Percentiles rank a stretch among this genome's conserved stretches.
Conservation (phyloP, 2,329 filamentous ascomycete species). For the Colletotrichum abscissum region DNA sequence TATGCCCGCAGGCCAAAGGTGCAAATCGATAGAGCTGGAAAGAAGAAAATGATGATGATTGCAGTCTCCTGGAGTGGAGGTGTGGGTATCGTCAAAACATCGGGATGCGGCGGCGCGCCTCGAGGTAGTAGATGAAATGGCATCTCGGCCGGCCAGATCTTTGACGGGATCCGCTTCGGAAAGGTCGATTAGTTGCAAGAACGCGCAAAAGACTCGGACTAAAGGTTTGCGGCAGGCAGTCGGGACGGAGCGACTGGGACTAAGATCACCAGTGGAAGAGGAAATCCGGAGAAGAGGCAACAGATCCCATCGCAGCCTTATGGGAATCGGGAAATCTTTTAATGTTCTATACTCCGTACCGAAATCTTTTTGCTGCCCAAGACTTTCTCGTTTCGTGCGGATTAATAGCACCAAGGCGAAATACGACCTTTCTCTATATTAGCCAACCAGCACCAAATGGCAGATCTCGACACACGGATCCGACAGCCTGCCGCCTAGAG, state of each 20-base stretch:
- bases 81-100: constrained; percentile 44
- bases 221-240: neutral
- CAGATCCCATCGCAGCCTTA: neutral
- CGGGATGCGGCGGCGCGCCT: constrained; percentile 31
- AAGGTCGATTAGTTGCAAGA: neutral
- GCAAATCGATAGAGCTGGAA: constrained; percentile 44
- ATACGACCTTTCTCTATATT: neutral
- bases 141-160: neutral
- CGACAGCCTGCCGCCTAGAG: neutral
- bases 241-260: neutral
- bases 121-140: neutral
- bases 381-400: neutral
- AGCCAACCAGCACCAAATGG: neutral
- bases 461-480: neutral
- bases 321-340: neutral
- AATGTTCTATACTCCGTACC: neutral
- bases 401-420: neutral
- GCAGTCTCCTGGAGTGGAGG: constrained; percentile 44
- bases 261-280: neutral
- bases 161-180: neutral
- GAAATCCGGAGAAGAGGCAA: neutral
- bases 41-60: constrained; percentile 45
- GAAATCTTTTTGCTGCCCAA: neutral
- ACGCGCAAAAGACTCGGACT: neutral
- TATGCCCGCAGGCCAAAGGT: constrained; percentile 39